Conservation (phyloP, 116 monocot genomes). For the Zostera marina region DNA sequence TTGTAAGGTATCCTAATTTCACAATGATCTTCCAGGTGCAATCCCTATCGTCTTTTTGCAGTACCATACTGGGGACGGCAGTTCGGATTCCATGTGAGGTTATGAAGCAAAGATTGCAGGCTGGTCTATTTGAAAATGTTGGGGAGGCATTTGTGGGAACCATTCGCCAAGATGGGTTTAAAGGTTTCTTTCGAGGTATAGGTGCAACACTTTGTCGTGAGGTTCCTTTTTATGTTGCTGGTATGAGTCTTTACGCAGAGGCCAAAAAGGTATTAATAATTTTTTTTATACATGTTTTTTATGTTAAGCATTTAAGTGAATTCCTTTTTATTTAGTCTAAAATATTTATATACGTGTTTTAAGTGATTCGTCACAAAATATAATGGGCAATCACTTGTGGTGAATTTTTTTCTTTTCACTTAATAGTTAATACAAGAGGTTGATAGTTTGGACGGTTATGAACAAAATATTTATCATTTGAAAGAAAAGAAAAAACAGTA, state of each 20-base stretch:
- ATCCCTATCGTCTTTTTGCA: conserved; percentile 93
- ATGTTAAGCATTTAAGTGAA: too few species aligned
- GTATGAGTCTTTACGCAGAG: conserved; percentile 88
- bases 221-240: conserved; percentile 96
- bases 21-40: conserved; percentile 45
- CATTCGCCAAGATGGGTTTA: conserved; percentile 47
- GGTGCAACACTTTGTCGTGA: conserved; percentile 91
- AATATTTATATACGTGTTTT: too few species aligned
- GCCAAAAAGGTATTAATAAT: conserved; percentile 57
- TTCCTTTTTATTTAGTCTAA: background rate
- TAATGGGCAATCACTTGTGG: too few species aligned
- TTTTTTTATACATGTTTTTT: too few species aligned
- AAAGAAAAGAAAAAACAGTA: too few species aligned
- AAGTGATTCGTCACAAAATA: too few species aligned
- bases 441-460: too few species aligned
- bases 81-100: conserved; percentile 96
- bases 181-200: conserved; percentile 91
- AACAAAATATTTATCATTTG: too few species aligned
- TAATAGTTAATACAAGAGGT: too few species aligned
- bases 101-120: conserved; percentile 84
- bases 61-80: conserved; percentile 89
- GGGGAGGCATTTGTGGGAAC: conserved; percentile 91
- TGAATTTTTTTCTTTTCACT: too few species aligned
- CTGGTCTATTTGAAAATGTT: conserved; percentile 87
- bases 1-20: too few species aligned